A percentile compares a stretch with the other conserved stretches of the same genome.
phyloP scores from a whole-genome alignment of 352 stramenopile genomes.

The Phytophthora tentaculata region DNA sequence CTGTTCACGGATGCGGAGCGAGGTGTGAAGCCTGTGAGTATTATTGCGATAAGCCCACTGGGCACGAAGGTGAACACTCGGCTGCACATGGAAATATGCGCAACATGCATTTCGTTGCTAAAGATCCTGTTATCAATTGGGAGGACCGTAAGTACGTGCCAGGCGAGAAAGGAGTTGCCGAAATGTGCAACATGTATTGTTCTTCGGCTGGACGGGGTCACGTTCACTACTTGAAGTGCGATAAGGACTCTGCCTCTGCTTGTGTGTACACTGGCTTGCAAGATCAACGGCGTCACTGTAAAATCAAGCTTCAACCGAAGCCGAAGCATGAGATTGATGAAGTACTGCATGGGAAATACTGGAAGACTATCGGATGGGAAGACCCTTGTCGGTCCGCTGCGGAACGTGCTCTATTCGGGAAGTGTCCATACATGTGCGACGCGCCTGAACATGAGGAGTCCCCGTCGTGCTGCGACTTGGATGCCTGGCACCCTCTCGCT shows the following conservation, averaged over 20 bases:
- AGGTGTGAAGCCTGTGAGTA: constrained; percentile 48
- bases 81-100: constrained; percentile 59
- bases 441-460: constrained; percentile 38
- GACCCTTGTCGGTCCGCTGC: constrained; percentile 43
- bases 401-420: constrained; percentile 38
- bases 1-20: constrained; percentile 38
- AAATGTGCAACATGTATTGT: constrained; percentile 66
- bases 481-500: constrained; percentile 38
- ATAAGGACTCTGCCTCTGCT: constrained; percentile 10
- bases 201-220: constrained; percentile 49
- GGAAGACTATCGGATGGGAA: constrained; percentile 57
- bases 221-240: constrained; percentile 53
- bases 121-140: constrained; percentile 31
- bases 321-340: constrained; percentile 44
- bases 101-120: constrained; percentile 50
- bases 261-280: constrained; percentile 39
- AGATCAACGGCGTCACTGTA: constrained; percentile 49
- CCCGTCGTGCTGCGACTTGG: constrained; percentile 35
- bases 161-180: constrained; percentile 46
- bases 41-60: constrained; percentile 47
- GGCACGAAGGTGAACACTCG: constrained; percentile 42
- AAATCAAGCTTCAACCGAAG: constrained; percentile 20
- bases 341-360: constrained; percentile 53
- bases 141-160: constrained; percentile 32
- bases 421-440: constrained; percentile 47